Evolutionary conservation across 2,329 filamentous ascomycete genomes (phyloP), one percentile per base, ranked within the genome.

Genomic region (Tolypocladium ovalisporum): DNA sequence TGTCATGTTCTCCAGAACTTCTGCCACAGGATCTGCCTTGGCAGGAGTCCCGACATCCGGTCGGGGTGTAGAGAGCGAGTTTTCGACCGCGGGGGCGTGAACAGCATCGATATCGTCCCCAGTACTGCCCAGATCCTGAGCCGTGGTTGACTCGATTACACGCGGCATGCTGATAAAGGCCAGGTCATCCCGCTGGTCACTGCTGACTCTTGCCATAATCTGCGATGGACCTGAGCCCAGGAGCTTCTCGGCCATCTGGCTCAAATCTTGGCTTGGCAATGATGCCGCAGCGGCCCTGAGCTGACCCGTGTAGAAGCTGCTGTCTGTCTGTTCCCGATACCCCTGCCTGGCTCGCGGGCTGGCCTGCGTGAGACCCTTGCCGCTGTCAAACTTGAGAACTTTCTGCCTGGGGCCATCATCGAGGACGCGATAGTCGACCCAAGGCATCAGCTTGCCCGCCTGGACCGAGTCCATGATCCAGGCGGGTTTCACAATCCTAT

Each of bases 381-480:
- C 86, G 19, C 76, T 76, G 62, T 79, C 75, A 36, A 86, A 77
- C 56, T 75, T 79, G 54, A 99, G 75, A 1, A 92, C 80, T 64
- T 89, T 90, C 71, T 99, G 94, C 12, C 85, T 83, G 0, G 86
- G 83, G 0, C 90, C 91, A 69, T 96, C 90, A 62, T 94, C 89
- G 4, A 97, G 76, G 0, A 97, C 85, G 35, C 90, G 84, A 67
- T 94, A 99, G 15, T 85, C 78, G 59, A 88, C 80, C 94, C 95
- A 99, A 0, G 93, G 87, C 34, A 97, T 76, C 51, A 97, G 73
- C 65, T 83, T 88, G 7, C 90, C 90, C 8, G 89, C 89, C 58
- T 83, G 79, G 52, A 97, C 83, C 60, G 92, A 97, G 64, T 99
- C 93, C 17, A 90, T 86, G 3, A 99, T 83, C 94, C 94, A 99